phyloP scores from a whole-genome alignment of 306 rosid species.

The Prunus mume region DNA sequence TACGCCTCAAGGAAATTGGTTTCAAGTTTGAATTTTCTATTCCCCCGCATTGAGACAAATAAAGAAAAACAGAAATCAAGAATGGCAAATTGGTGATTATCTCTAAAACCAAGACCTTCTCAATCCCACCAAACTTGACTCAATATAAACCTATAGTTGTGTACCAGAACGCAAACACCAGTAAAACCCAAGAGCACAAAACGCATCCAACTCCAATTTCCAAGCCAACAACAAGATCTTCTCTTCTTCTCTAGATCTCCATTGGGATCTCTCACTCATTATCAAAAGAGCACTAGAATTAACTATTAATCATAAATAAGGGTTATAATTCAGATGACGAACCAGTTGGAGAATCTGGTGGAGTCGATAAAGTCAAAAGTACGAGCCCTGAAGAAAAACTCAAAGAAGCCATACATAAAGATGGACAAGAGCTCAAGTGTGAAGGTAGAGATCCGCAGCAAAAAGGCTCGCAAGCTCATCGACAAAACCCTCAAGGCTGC shows the following conservation, averaged over 20 bases:
- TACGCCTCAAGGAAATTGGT: neutral
- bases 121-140: neutral
- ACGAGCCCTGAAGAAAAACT: constrained; percentile 49
- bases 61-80: too few relatives aligned
- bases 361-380: constrained; percentile 83
- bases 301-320: too few relatives aligned
- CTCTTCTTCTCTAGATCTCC: neutral
- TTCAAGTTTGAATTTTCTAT: neutral
- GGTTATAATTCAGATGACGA: constrained; percentile 36
- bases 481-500: constrained; percentile 86
- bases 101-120: neutral
- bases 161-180: too few relatives aligned
- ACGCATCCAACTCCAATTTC: neutral
- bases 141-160: neutral
- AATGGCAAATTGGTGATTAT: constrained; percentile 12
- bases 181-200: too few relatives aligned
- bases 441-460: constrained; percentile 90
- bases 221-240: neutral
- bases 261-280: too few relatives aligned
- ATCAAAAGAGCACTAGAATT: too few relatives aligned
- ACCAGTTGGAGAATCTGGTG: constrained; percentile 62
- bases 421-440: constrained; percentile 95
- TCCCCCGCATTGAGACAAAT: neutral
- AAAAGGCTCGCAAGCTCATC: constrained; percentile 72
- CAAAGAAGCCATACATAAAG: constrained; percentile 67